Evolutionary conservation across 2,329 filamentous ascomycete genomes (phyloP), one percentile per base, ranked within the genome.

Genomic region (Nemania abortiva): DNA sequence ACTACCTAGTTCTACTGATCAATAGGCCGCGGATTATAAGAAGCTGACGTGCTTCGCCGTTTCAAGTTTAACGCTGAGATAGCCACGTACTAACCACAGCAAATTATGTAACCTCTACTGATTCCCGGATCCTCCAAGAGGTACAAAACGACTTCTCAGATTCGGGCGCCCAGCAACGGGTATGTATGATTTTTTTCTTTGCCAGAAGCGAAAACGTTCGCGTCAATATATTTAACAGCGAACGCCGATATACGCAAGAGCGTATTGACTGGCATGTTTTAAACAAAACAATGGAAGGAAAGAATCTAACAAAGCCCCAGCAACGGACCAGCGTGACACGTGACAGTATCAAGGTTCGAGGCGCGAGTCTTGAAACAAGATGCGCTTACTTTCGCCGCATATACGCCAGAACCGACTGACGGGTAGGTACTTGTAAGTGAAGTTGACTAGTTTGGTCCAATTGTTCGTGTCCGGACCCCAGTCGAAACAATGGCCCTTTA

Each of bases 91-190:
- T 1, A 65, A 13, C 15, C 10, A 3, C 42, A 15, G 24, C 22
- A 31, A 62, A 27, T 54, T 54, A 85, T 87, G 84, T 87, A 81
- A 84, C 85, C 86, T 86, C 85, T 86, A 84, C 85, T 86, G 84
- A 87, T 87, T 87, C 85, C 85, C 84, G 83, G 79, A 81, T 80
- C 84, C 74, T 87, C 85, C 78, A 80, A 71, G 82, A 86, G 76
- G 78, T 81, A 81, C 84, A 86, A 85, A 81, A 87, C 85, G 85
- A 84, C 80, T 78, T 84, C 84, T 87, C 82, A 78, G 85, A 83
- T 77, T 79, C 82, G 82, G 84, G 85, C 84, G 85, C 85, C 84
- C 84, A 87, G 85, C 84, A 86, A 85, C 80, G 84, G 85, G 85
- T 82, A 72, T 68, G 78, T n/a, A n/a, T 76, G 76, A 63, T 27